Base-by-base conservation (phyloP, 2,329 filamentous ascomycete genomes). In the Arthroderma uncinatum region DNA sequence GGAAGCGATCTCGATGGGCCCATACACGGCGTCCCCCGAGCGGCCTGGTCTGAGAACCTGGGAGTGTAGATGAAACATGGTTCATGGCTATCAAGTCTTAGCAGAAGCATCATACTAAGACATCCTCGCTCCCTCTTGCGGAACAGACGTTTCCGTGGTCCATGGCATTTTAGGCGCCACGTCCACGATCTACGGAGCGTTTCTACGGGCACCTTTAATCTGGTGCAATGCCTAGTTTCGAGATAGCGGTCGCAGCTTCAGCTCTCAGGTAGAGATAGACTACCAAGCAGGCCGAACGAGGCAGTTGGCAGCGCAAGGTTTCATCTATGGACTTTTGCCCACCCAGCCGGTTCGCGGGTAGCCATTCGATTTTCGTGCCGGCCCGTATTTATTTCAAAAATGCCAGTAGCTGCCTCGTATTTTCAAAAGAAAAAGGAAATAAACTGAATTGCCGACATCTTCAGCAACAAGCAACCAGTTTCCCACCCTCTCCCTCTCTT, bases 21-120 rank as follows among this genome's bases (percentile, higher is more conserved):
- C 14, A 42, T 42, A 12, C 5, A 16, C 39, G 39, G 39, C 4
- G 39, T 42, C 9, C 39, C 39, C 39, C 39, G 39, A 10, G 33
- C 33, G 6, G 14, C 39, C 39, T 42, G 14, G 14, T 21, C 6
- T 42, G 39, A 42, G 39, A 42, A 36, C 34, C 34, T 36, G 39
- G 39, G 39, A 10, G 25, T 25, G 47, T 14, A 30, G 47, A 33
- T 50, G 47, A 50, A 50, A 50, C 47, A 50, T 50, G 47, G 47
- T 50, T 50, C 14, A 33, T 50, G 47, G 47, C 47, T 50, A 50
- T 50, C 47, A 34, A 33, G 25, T 50, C 28, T 50, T 30, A 50
- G 47, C 47, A 50, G 23, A 34, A 50, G 28, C 47, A 33, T 21
- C 25, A 50, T 25, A 28, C 47, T 50, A 30, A 33, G 28, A 33